Percentiles rank a stretch among this genome's conserved stretches.
Evolutionary conservation across 176 grass and related monocot species (phyloP).

Genomic region (Oryza rufipogon): DNA sequence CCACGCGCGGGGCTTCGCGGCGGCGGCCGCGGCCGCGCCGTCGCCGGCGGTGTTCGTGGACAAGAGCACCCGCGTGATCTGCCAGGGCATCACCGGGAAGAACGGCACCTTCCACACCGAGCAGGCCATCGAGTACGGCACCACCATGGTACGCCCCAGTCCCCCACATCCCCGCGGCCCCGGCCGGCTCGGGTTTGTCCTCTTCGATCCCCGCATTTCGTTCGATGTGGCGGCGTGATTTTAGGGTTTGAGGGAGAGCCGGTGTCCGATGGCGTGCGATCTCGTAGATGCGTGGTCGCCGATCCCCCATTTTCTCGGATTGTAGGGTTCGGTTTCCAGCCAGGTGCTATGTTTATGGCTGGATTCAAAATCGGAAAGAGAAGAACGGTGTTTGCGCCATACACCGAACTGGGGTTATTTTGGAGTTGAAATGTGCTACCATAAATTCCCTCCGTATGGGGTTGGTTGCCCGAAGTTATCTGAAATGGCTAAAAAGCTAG

Average conservation of each 20-base stretch:
- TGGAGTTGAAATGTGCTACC: slow-evolving; percentile 9
- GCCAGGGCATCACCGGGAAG: slow-evolving; percentile 99
- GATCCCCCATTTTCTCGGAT: slow-evolving; percentile 39
- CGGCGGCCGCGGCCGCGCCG: slow-evolving; percentile 62
- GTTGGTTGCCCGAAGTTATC: neutral
- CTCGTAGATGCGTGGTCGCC: neutral
- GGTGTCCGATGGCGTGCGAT: neutral
- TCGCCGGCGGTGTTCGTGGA: slow-evolving; percentile 91
- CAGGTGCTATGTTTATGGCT: neutral
- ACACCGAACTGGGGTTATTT: neutral
- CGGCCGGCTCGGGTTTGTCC: neutral
- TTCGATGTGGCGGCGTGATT: neutral
- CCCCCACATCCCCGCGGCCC: neutral
- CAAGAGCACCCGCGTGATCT: slow-evolving; percentile 99
- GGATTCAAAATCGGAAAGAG: neutral
- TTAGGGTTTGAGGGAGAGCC: slow-evolving; percentile 28
- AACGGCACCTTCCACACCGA: slow-evolving; percentile 99
- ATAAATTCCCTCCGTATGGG: neutral
- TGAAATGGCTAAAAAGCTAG: neutral
- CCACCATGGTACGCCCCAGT: slow-evolving; percentile 72
- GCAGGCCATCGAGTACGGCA: slow-evolving; percentile 99
- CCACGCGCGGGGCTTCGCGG: slow-evolving; percentile 61
- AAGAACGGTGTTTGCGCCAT: neutral
- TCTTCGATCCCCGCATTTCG: slow-evolving; percentile 4
- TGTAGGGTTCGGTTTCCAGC: neutral